phyloP scores from a whole-genome alignment of 768 basidiomycete species.

The Leccinum subtestaceum region DNA sequence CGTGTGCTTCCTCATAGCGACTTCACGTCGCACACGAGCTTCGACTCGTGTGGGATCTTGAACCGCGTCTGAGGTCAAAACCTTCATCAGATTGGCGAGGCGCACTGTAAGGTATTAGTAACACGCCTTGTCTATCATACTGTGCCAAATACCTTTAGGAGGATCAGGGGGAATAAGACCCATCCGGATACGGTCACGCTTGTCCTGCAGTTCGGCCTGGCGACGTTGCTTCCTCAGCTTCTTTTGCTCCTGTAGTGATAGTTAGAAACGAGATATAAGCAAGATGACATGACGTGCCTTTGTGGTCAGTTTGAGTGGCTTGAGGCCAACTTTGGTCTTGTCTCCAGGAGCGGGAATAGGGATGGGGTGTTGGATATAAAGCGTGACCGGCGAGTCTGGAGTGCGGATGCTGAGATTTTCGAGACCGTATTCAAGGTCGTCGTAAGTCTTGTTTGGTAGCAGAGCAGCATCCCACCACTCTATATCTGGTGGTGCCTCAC shows the following conservation, averaged over 20 bases:
- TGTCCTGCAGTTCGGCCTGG: constrained; percentile 88
- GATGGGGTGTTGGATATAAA: constrained; percentile 96
- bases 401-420: constrained; percentile 62
- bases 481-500: constrained; percentile 80
- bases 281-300: constrained; percentile 45
- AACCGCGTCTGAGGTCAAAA: constrained; percentile 92
- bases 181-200: constrained; percentile 93
- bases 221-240: constrained; percentile 92
- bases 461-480: constrained; percentile 98
- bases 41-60: constrained; percentile 98
- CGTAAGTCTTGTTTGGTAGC: constrained; percentile 76
- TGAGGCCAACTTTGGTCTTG: constrained; percentile 72
- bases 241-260: constrained; percentile 73
- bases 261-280: neutral
- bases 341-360: constrained; percentile 90
- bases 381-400: constrained; percentile 72
- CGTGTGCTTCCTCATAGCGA: constrained; percentile 80
- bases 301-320: constrained; percentile 89
- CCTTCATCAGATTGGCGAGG: constrained; percentile 94
- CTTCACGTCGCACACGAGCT: constrained; percentile 90
- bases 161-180: constrained; percentile 92
- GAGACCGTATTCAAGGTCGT: constrained; percentile 62
- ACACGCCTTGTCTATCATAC: neutral
- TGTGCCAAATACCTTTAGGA: constrained; percentile 69
- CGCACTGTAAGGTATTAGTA: constrained; percentile 55